phyloP scores from a whole-genome alignment of 306 rosid species.

The Gastrolobium bilobum region DNA sequence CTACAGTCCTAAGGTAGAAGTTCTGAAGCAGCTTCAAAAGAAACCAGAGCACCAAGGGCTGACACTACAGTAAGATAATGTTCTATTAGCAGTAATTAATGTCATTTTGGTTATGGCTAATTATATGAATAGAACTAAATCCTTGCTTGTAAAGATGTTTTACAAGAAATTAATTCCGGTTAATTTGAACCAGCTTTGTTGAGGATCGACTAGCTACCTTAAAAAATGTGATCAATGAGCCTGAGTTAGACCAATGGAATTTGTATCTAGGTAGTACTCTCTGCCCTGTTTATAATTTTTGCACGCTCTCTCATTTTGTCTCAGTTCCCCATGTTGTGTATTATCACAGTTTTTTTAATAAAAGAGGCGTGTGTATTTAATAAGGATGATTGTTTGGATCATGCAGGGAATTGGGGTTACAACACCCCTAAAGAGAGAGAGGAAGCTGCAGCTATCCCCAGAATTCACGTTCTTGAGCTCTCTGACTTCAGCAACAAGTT shows the following conservation, averaged over 20 bases:
- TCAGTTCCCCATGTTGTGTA: constrained; percentile 11
- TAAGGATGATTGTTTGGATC: constrained; percentile 41
- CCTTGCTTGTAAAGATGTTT: constrained; percentile 14
- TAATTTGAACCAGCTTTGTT: constrained; percentile 73
- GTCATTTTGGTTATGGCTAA: constrained; percentile 9
- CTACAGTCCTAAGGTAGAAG: constrained; percentile 86
- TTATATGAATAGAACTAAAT: not conserved
- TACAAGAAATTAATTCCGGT: constrained; percentile 40
- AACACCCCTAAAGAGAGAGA: constrained; percentile 88
- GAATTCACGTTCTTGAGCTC: constrained; percentile 74
- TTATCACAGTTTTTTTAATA: not conserved
- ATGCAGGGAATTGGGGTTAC: constrained; percentile 85
- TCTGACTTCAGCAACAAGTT: constrained; percentile 80
- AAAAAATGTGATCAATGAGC: constrained; percentile 88
- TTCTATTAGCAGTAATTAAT: constrained; percentile 41
- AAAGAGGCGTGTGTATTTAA: constrained; percentile 5
- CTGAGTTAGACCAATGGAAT: constrained; percentile 88
- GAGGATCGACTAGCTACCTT: constrained; percentile 91
- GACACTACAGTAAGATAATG: constrained; percentile 74
- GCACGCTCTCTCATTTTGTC: not conserved
- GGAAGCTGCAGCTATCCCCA: constrained; percentile 70
- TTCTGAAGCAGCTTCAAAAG: constrained; percentile 83
- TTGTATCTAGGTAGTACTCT: constrained; percentile 76
- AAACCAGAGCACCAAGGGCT: constrained; percentile 82
- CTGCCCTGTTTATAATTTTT: constrained; percentile 14